Conservation (phyloP, 768 basidiomycete species). For the Tephrocybe sp. region DNA sequence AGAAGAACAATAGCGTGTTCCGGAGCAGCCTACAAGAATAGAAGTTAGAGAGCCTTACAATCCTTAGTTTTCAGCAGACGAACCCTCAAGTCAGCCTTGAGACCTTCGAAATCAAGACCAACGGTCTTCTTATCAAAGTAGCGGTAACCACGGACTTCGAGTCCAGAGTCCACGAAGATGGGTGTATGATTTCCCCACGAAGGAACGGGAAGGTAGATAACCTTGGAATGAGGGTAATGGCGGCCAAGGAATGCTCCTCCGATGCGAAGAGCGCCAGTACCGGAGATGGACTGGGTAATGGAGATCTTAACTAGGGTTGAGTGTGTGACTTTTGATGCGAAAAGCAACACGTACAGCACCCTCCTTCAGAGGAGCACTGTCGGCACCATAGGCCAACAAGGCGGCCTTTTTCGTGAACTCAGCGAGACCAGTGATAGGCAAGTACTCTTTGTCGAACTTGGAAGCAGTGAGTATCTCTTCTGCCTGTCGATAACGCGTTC, state of each 20-base stretch:
- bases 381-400: slow-evolving; percentile 87
- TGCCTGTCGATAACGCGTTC: slow-evolving; percentile 46
- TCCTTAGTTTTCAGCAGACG: slow-evolving; percentile 16
- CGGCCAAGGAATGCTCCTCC: slow-evolving; percentile 90
- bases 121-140: slow-evolving; percentile 95
- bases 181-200: slow-evolving; percentile 98
- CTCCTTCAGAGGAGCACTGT: slow-evolving; percentile 69
- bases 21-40: slow-evolving; percentile 57
- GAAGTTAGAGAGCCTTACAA: slow-evolving; percentile 6
- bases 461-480: slow-evolving; percentile 69
- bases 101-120: slow-evolving; percentile 88
- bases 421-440: slow-evolving; percentile 90
- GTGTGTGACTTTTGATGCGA: slow-evolving; percentile 5
- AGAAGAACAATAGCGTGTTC: slow-evolving; percentile 84
- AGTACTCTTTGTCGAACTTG: slow-evolving; percentile 90
- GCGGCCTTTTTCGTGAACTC: slow-evolving; percentile 86
- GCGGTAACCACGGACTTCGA: slow-evolving; percentile 89
- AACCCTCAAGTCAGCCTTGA: slow-evolving; percentile 86
- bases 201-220: slow-evolving; percentile 89
- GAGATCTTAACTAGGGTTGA: slow-evolving; percentile 56
- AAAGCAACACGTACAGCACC: slow-evolving; percentile 57
- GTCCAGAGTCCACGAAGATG: slow-evolving; percentile 90
- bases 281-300: slow-evolving; percentile 93
- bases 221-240: slow-evolving; percentile 84
- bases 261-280: slow-evolving; percentile 95